Conservation (phyloP, 2,329 filamentous ascomycete species). For the Plenodomus biglobosus region DNA sequence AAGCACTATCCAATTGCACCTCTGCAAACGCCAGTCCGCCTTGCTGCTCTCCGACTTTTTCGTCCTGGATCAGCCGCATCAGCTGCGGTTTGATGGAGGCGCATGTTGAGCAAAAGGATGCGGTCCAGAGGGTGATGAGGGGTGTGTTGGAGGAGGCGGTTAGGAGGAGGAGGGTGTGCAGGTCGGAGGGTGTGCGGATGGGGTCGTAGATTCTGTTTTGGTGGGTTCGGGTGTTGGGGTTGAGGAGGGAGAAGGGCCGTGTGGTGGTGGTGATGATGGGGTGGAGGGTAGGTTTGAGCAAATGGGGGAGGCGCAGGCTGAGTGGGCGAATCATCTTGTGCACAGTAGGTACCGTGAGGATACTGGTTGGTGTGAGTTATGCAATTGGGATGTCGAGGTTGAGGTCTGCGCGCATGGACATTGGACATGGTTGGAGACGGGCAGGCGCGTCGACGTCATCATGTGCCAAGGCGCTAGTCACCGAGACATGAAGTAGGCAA, state of each 20-base stretch:
- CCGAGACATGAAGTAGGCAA: no score
- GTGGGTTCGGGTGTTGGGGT: conserved; percentile 15
- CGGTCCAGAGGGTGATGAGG: conserved; percentile 54
- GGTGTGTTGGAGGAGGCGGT: conserved; percentile 49
- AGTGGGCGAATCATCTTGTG: conserved; percentile 6
- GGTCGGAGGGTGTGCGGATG: conserved; percentile 51
- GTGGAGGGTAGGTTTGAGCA: background rate
- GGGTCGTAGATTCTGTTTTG: conserved; percentile 42
- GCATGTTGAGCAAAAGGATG: conserved; percentile 52
- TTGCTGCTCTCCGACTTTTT: conserved; percentile 48
- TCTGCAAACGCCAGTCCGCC: conserved; percentile 53
- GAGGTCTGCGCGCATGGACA: background rate
- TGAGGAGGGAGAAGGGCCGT: conserved; percentile 22
- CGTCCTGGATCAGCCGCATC: conserved; percentile 46
- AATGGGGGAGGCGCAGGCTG: background rate
- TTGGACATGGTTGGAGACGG: background rate
- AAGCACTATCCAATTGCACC: conserved; percentile 51
- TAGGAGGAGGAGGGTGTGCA: conserved; percentile 52
- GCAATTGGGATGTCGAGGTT: background rate
- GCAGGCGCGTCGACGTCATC: conserved; percentile 12
- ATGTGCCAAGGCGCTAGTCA: conserved; percentile 9
- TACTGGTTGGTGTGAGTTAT: background rate
- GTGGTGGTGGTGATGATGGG: background rate
- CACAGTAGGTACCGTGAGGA: background rate
- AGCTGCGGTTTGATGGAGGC: conserved; percentile 48